A percentile compares a stretch with the other conserved stretches of the same genome.
These are phyloP conservation scores for Fonsecaea multimorphosa DNA, from an alignment of 2,329 filamentous ascomycete genomes.

Conservation along the genomic window DNA sequence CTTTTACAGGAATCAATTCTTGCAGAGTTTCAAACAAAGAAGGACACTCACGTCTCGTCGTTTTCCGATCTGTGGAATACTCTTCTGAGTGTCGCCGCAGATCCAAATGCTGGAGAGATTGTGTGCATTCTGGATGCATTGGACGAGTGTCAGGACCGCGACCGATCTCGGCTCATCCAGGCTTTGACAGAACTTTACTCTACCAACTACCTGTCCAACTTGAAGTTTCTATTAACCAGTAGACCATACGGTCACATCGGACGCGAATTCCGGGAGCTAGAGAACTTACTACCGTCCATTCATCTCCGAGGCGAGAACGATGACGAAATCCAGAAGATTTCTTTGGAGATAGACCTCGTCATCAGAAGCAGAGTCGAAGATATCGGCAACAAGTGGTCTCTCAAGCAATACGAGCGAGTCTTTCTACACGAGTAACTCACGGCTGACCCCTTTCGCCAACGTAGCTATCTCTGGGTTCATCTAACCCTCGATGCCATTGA, in stretches of 20 bases:
- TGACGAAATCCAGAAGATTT: conserved; percentile 29
- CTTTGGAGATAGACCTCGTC: conserved; percentile 38
- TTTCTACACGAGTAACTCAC: not conserved
- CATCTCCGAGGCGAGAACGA: conserved; percentile 34
- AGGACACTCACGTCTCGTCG: conserved; percentile 8
- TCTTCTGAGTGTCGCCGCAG: conserved; percentile 1
- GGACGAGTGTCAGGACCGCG: conserved; percentile 28
- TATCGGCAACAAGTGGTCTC: not conserved
- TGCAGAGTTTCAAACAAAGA: conserved; percentile 11
- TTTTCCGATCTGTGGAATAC: conserved; percentile 25
- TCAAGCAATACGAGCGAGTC: not conserved
- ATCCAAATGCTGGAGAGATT: conserved; percentile 11
- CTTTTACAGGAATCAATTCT: conserved; percentile 37
- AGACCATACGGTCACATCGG: conserved; percentile 42
- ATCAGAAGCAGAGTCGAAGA: conserved; percentile 32
- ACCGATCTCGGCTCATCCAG: conserved; percentile 20
- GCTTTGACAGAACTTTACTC: conserved; percentile 13
- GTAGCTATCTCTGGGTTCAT: conserved; percentile 44
- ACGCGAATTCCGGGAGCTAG: conserved; percentile 26
- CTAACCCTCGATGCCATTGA: conserved; percentile 28
- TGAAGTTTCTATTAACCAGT: conserved; percentile 43
- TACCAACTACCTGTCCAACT: not conserved
- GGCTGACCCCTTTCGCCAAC: conserved; percentile 31
- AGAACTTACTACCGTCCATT: conserved; percentile 24
- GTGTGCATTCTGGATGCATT: conserved; percentile 29